phyloP scores from a whole-genome alignment of 163 green algal species.

The Smithsoniella earleae region DNA sequence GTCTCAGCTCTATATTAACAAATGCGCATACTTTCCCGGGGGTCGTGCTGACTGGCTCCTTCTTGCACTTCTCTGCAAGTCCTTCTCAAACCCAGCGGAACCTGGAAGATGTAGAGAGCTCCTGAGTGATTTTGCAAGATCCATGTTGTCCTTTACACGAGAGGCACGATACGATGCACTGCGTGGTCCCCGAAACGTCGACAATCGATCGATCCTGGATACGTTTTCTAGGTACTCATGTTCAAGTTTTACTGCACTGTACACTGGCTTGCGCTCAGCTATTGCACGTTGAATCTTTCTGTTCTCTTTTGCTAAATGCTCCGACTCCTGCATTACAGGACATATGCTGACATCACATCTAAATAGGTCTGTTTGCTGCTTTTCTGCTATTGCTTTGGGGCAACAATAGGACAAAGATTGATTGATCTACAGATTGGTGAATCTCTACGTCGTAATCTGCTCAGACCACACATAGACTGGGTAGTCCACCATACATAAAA shows the following conservation, averaged over 20 bases:
- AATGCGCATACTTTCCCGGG: not conserved
- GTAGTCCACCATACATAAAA: no score
- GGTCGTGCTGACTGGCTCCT: not conserved
- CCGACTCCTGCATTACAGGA: not conserved
- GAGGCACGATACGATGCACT: not conserved
- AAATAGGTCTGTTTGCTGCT: no score
- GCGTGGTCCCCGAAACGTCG: constrained; percentile 18
- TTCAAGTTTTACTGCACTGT: not conserved
- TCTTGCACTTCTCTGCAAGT: not conserved
- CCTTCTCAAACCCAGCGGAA: not conserved
- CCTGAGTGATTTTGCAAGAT: constrained; percentile 7
- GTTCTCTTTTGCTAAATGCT: constrained; percentile 14
- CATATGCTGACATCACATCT: no score
- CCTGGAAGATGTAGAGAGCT: not conserved
- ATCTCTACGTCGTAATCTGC: no score
- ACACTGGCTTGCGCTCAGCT: constrained; percentile 2
- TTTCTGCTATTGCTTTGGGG: no score
- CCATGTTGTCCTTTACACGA: not conserved
- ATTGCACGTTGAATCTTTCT: constrained; percentile 1
- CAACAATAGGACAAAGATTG: no score
- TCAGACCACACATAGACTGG: no score
- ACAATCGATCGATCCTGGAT: constrained; percentile 16
- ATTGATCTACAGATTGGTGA: no score
- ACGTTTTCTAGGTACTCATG: constrained; percentile 29
- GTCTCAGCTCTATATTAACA: not conserved